Base-by-base conservation (phyloP, 2,329 filamentous ascomycete genomes). In the Calonectria naviculata region DNA sequence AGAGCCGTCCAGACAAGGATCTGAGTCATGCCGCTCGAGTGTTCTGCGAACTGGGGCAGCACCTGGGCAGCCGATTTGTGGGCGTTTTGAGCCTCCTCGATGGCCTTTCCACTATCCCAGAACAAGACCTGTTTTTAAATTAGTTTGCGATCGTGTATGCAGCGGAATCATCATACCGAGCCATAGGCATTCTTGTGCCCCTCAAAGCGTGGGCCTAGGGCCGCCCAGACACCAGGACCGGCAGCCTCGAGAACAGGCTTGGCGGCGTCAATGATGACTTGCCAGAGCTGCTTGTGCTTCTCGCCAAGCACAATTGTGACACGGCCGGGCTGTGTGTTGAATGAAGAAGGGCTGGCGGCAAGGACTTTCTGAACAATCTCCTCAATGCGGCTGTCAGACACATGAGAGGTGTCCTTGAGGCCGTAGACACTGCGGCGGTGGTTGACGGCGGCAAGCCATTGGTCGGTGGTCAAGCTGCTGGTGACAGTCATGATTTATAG, bases 381-480 rank as follows among this genome's bases (percentile, higher is more conserved):
- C 60, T 77, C 63, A 28, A 83, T 78, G 52, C 77, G 77, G 24
- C 68, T 70, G 62, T 83, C 80, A 2, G 81, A 63, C 19, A 82
- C 80, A 2, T 76, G 72, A 10, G 78, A 81, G 9, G 75, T 70
- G 29, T 74, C 75, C 31, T 75, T 76, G 0, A 82, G 74, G 36
- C 65, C 71, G 70, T 81, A 80, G 65, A 81, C 74, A 28, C 75
- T 77, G 10, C 81, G 80, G 29, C 80, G 80, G 65, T 73, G 72
- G 54, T 71, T 73, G 36, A 78, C 74, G 49, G 77, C 78, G n/a
- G 74, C 74, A n/a, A 81, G 76, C 66, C 69, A 79, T 56, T 78
- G 73, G 61, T 72, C 70, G n/a, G 76, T 60, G 56, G 74, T 68
- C 68, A 76, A 19, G 62, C 31, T 54, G 42, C 12, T 26, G n/a